Conservation (phyloP, 148 eudicot genomes). For the Chenopodium album region DNA sequence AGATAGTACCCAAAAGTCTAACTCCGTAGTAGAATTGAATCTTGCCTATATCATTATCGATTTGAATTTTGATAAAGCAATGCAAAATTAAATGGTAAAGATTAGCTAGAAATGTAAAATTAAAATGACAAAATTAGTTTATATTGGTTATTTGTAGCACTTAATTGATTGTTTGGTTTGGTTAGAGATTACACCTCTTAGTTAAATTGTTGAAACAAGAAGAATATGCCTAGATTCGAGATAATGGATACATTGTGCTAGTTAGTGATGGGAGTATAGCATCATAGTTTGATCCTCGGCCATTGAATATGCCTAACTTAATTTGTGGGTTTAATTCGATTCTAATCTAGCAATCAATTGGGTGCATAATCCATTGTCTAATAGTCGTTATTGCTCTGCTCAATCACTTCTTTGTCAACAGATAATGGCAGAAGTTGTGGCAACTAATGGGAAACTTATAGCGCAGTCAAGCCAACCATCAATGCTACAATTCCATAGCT, state of each 20-base stretch:
- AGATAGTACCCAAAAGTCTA: too few relatives aligned
- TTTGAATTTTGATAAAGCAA: too few relatives aligned
- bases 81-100: background rate
- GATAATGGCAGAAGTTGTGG: constrained; percentile 60
- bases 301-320: too few relatives aligned
- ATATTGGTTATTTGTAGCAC: too few relatives aligned
- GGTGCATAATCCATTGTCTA: too few relatives aligned
- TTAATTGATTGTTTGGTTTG: background rate
- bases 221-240: background rate
- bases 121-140: too few relatives aligned
- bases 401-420: constrained; percentile 22
- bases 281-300: too few relatives aligned
- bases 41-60: too few relatives aligned
- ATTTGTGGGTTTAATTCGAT: background rate
- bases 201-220: background rate
- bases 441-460: constrained; percentile 38
- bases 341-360: background rate
- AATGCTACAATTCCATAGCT: constrained; percentile 66
- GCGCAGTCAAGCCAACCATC: constrained; percentile 64
- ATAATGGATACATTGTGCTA: background rate
- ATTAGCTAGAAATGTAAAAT: too few relatives aligned
- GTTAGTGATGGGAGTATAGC: background rate
- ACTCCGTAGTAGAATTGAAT: too few relatives aligned
- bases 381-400: background rate
- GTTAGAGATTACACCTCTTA: background rate